Evolutionary conservation across 2,329 filamentous ascomycete species (phyloP).

Genomic region (Neurospora sp.): DNA sequence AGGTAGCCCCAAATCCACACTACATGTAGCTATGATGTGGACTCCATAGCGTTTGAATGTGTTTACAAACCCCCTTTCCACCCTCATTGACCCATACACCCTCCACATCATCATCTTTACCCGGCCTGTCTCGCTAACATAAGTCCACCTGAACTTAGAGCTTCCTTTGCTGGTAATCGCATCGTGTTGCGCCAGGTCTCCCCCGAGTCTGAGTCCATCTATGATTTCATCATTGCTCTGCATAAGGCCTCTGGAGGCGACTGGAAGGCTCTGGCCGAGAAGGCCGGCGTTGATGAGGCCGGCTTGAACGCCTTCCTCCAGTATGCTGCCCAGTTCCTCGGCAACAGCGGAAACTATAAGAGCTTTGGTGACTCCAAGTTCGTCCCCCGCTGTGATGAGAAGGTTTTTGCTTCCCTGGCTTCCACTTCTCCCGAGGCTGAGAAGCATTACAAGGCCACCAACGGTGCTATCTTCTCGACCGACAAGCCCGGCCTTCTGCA

Average conservation of each 20-base stretch:
- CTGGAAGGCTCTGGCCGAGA: slow-evolving; percentile 57
- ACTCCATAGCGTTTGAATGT: background rate
- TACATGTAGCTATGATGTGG: background rate
- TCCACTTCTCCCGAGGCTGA: slow-evolving; percentile 49
- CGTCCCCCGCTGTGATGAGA: slow-evolving; percentile 59
- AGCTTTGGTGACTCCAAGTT: slow-evolving; percentile 82
- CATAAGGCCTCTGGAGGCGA: slow-evolving; percentile 58
- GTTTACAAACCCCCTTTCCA: background rate
- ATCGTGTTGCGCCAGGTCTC: slow-evolving; percentile 75
- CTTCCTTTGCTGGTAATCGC: slow-evolving; percentile 66
- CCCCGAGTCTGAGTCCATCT: slow-evolving; percentile 72
- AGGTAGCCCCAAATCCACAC: background rate
- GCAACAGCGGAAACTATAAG: slow-evolving; percentile 79
- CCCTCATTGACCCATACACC: background rate
- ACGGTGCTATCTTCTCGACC: slow-evolving; percentile 63
- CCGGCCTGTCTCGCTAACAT: background rate
- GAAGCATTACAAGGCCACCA: slow-evolving; percentile 56
- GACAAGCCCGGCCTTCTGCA: slow-evolving; percentile 58
- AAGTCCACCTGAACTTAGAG: slow-evolving; percentile 36
- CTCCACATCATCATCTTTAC: background rate
- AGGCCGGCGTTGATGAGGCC: slow-evolving; percentile 53
- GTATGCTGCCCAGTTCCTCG: slow-evolving; percentile 70
- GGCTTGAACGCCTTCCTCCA: slow-evolving; percentile 62
- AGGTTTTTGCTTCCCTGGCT: slow-evolving; percentile 55
- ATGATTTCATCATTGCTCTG: slow-evolving; percentile 68